Conservation (phyloP, 2,329 filamentous ascomycete species). For the Fusarium aywerte region DNA sequence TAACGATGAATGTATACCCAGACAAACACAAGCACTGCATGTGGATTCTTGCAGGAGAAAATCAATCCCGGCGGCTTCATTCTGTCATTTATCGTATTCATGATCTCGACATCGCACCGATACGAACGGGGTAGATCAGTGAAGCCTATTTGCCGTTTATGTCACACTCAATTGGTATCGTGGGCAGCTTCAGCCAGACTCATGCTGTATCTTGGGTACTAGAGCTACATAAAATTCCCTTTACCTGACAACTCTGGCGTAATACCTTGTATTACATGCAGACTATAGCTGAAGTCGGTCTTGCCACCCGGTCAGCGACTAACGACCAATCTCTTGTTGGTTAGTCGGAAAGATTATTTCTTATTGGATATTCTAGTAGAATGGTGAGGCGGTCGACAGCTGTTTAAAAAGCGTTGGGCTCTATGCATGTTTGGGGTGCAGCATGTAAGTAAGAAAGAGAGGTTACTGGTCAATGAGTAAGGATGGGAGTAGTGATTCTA, state of each 20-base stretch:
- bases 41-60: constrained; percentile 26
- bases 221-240: not conserved
- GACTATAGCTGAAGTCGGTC: not conserved
- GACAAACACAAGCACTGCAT: constrained; percentile 36
- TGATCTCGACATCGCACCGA: constrained; percentile 28
- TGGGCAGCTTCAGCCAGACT: not conserved
- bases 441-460: not conserved
- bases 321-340: not conserved
- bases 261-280: not conserved
- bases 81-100: constrained; percentile 31
- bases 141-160: constrained; percentile 5
- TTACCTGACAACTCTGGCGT: not conserved
- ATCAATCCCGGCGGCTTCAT: constrained; percentile 13
- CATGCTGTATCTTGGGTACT: not conserved
- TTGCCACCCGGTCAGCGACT: not conserved
- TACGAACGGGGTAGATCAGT: constrained; percentile 28
- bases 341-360: not conserved
- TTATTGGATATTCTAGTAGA: constrained; percentile 5
- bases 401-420: constrained; percentile 1
- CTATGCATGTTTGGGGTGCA: not conserved
- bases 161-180: constrained; percentile 6
- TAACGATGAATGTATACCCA: not conserved
- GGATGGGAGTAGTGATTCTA: not conserved
- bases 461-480: not conserved
- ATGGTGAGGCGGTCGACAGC: constrained; percentile 20